Percentiles rank a stretch among this genome's conserved stretches.
These are phyloP conservation scores for Wickerhamiella australiensis DNA, from an alignment of 805 yeast genomes.

Conservation along the genomic window DNA sequence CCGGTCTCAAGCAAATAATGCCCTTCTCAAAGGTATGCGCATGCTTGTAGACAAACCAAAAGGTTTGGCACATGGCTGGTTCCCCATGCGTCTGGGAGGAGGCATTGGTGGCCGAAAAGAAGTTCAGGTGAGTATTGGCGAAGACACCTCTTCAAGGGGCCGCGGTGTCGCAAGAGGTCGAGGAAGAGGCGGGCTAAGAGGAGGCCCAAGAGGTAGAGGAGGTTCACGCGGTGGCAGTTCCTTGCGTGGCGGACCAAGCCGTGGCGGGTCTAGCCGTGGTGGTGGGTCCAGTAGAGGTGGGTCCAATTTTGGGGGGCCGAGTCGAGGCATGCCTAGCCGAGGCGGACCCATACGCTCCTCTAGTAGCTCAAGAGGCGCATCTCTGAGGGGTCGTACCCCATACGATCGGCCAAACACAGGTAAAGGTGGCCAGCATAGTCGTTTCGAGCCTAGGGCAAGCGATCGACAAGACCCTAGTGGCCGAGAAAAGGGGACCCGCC, in stretches of 20 bases:
- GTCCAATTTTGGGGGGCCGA: too few relatives aligned
- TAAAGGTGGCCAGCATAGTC: not conserved
- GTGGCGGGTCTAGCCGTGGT: not conserved
- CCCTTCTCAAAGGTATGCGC: conserved; percentile 40
- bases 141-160: not conserved
- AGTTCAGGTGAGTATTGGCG: not conserved
- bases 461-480: too few relatives aligned
- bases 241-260: not conserved
- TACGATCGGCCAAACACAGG: not conserved
- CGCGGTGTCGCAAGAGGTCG: not conserved
- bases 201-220: not conserved
- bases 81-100: conserved; percentile 54
- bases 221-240: not conserved
- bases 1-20: conserved; percentile 43
- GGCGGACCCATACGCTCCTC: too few relatives aligned
- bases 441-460: too few relatives aligned
- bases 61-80: conserved; percentile 30
- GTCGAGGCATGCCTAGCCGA: too few relatives aligned
- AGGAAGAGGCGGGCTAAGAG: conserved; percentile 22
- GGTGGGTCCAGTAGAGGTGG: too few relatives aligned
- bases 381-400: not conserved
- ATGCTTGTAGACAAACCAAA: conserved; percentile 35
- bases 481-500: not conserved
- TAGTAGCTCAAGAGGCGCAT: too few relatives aligned
- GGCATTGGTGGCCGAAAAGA: conserved; percentile 70